Evolutionary conservation across 306 rosid species (phyloP).

Genomic region (Vigna trinervia): DNA sequence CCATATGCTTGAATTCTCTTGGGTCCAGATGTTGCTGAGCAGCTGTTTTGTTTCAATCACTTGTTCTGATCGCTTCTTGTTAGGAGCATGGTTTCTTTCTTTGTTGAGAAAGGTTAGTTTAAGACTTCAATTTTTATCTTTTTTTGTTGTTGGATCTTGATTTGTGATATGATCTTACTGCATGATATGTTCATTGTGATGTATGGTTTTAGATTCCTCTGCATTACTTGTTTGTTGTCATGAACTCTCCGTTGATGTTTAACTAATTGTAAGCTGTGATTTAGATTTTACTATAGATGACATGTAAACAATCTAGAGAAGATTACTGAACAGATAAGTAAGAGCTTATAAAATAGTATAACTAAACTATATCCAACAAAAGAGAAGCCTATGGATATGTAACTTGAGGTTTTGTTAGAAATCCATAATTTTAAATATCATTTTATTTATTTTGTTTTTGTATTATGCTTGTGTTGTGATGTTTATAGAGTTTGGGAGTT

Average conservation of each 20-base stretch:
- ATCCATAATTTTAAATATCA: not conserved
- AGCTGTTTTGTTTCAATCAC: conserved; percentile 50
- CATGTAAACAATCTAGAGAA: conserved; percentile 15
- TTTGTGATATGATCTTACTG: conserved; percentile 2
- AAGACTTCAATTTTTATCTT: conserved; percentile 5
- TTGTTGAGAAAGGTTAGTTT: conserved; percentile 57
- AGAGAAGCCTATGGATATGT: not conserved
- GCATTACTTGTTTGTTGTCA: not conserved
- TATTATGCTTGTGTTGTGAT: not conserved
- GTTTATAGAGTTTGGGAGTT: not conserved
- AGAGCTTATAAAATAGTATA: not conserved
- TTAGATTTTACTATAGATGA: conserved; percentile 1
- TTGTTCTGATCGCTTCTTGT: conserved; percentile 50
- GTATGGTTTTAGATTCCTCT: not conserved
- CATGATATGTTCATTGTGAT: not conserved
- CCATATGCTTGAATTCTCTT: conserved; percentile 51
- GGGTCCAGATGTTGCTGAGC: conserved; percentile 54
- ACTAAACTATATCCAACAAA: not conserved
- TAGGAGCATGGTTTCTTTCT: conserved; percentile 51
- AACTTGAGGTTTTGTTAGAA: not conserved
- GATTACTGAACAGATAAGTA: not conserved
- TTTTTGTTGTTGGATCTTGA: conserved; percentile 7
- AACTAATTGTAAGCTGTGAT: not conserved
- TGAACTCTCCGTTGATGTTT: not conserved
- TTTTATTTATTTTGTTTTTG: not conserved